Evolutionary conservation across 2,329 filamentous ascomycete species (phyloP).

Genomic region (Fusarium virguliforme): DNA sequence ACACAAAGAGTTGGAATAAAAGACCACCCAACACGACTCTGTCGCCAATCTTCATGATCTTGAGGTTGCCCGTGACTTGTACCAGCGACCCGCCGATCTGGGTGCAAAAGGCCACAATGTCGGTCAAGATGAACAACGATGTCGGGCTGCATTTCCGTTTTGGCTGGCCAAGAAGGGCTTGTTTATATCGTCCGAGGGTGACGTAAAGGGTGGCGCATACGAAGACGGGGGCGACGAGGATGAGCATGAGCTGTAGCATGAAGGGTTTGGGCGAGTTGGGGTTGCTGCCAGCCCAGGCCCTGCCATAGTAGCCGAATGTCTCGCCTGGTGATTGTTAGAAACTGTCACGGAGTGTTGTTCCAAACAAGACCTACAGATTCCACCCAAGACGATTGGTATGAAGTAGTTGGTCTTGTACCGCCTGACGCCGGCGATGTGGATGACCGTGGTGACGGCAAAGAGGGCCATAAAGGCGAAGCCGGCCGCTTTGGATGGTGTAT

Average conservation of each 20-base stretch:
- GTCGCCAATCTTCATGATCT: constrained; percentile 15
- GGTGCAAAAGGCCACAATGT: not conserved
- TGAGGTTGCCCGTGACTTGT: not conserved
- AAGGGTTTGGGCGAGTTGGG: constrained; percentile 29
- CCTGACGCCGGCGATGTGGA: not conserved
- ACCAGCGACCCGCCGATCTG: not conserved
- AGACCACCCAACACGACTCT: not conserved
- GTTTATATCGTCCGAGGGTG: constrained; percentile 24
- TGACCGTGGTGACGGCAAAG: not conserved
- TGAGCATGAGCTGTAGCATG: constrained; percentile 40
- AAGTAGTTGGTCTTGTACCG: constrained; percentile 11
- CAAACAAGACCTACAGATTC: not conserved
- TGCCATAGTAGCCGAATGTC: constrained; percentile 31
- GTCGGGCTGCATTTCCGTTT: constrained; percentile 7
- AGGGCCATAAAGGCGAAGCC: not conserved
- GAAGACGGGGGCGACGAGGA: constrained; percentile 32
- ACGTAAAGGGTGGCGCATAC: constrained; percentile 27
- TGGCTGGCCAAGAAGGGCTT: not conserved
- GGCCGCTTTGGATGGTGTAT: not conserved
- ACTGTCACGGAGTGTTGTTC: too few relatives aligned
- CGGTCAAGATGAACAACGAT: not conserved
- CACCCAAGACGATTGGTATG: constrained; percentile 1
- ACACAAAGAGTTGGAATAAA: not conserved
- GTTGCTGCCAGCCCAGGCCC: constrained; percentile 23
- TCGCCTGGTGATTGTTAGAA: constrained; percentile 15